Conservation (phyloP, 805 yeast genomes). For the Teunomyces atbi region DNA sequence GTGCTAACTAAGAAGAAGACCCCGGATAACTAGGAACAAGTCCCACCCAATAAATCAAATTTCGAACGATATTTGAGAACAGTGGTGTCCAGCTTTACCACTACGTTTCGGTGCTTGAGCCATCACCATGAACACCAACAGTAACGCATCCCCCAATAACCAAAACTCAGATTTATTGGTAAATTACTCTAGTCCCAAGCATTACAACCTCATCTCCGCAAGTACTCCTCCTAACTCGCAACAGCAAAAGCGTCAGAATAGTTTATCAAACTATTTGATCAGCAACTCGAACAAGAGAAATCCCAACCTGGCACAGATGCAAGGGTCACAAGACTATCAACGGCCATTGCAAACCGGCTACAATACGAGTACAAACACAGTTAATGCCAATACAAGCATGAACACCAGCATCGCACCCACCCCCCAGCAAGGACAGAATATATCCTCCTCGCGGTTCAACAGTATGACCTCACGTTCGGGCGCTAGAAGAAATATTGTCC, state of each 20-base stretch:
- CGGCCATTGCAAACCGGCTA: background rate
- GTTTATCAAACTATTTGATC: constrained; percentile 33
- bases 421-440: constrained; percentile 7
- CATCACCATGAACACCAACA: constrained; percentile 4
- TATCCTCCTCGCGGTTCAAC: constrained; percentile 9
- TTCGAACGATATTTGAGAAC: background rate
- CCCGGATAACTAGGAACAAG: background rate
- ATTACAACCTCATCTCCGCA: background rate
- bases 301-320: constrained; percentile 23
- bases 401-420: constrained; percentile 14
- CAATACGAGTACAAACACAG: constrained; percentile 4
- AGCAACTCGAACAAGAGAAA: constrained; percentile 35
- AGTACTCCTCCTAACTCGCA: constrained; percentile 3
- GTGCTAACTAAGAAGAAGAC: background rate
- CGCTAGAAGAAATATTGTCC: constrained; percentile 17
- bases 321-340: constrained; percentile 6
- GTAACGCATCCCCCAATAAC: background rate
- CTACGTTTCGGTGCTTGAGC: constrained; percentile 3
- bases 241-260: constrained; percentile 42
- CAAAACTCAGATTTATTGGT: constrained; percentile 1
- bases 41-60: background rate
- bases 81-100: constrained; percentile 1
- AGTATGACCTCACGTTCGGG: constrained; percentile 5
- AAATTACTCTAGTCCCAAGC: constrained; percentile 2
- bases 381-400: constrained; percentile 12